These are phyloP conservation scores for Hibiscus trionum DNA, from an alignment of 345 rosid genomes.

Conservation along the genomic window DNA sequence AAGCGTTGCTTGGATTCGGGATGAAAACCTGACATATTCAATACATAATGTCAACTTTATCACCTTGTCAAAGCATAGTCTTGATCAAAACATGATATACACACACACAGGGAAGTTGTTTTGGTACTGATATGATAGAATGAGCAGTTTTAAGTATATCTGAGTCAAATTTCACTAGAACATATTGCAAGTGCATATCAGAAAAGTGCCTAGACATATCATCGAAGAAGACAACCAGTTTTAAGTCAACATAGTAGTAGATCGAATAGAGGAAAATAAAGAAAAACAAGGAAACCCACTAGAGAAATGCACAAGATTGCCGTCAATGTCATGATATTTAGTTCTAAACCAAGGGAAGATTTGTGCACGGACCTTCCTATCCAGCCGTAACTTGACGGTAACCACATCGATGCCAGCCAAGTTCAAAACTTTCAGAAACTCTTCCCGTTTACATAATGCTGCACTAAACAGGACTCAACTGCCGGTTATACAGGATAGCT, in stretches of 20 bases:
- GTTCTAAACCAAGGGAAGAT: not conserved
- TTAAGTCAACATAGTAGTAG: not conserved
- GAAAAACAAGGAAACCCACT: not conserved
- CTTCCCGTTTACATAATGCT: conserved; percentile 42
- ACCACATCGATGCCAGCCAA: conserved; percentile 37
- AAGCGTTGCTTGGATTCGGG: conserved; percentile 43
- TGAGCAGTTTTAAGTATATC: not conserved
- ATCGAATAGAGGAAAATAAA: not conserved
- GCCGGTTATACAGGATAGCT: conserved; percentile 19
- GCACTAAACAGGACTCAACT: conserved; percentile 37
- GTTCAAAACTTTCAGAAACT: conserved; percentile 53
- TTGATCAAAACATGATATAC: not conserved
- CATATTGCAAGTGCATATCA: not conserved
- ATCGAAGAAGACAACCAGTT: too few species aligned
- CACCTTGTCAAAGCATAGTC: not conserved
- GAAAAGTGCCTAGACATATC: not conserved
- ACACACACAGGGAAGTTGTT: too few species aligned
- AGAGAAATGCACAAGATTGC: not conserved
- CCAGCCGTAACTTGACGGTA: conserved; percentile 36
- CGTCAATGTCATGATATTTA: not conserved
- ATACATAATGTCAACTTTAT: not conserved
- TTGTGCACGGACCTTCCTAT: conserved; percentile 34
- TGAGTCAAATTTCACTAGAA: not conserved
- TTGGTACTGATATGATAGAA: too few species aligned
- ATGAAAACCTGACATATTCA: conserved; percentile 31